Evolutionary conservation across 192 early-diverging fungal genomes (phyloP).

Genomic region (Coemansia sp.): DNA sequence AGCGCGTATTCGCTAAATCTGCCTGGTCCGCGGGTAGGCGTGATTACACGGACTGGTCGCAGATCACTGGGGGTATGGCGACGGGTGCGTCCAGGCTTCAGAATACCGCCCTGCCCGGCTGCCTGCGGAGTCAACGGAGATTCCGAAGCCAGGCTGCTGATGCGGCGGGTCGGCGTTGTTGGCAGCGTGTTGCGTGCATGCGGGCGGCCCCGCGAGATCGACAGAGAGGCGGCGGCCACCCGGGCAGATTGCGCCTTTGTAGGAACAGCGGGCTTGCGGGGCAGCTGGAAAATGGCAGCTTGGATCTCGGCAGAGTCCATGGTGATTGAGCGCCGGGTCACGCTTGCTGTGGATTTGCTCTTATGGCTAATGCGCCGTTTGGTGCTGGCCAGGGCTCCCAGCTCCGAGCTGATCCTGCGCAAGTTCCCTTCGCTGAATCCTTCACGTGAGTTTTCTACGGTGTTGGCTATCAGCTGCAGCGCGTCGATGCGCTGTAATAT

Average conservation of each 20-base stretch:
- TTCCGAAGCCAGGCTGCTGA: not conserved
- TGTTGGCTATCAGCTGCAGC: constrained; percentile 48
- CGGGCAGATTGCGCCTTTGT: not conserved
- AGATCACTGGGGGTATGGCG: constrained; percentile 13
- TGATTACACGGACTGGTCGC: not conserved
- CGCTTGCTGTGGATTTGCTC: not conserved
- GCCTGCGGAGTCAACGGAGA: constrained; percentile 44
- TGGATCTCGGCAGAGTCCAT: constrained; percentile 26
- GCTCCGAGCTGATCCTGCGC: constrained; percentile 50
- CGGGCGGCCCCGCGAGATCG: no score
- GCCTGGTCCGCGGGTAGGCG: not conserved
- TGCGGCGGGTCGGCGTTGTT: not conserved
- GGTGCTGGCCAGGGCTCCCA: constrained; percentile 26
- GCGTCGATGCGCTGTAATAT: constrained; percentile 36
- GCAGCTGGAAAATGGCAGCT: not conserved
- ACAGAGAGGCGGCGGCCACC: not conserved
- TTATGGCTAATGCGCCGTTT: not conserved
- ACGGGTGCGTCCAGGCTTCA: constrained; percentile 35
- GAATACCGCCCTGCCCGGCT: constrained; percentile 32
- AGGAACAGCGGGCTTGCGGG: not conserved
- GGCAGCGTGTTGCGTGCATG: no score
- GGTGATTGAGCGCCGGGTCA: constrained; percentile 13
- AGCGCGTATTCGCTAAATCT: not conserved
- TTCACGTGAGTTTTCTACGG: constrained; percentile 47
- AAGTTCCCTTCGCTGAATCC: constrained; percentile 28